Base-by-base conservation (phyloP, 1,284 basidiomycete genomes). In the Sporisorium scitamineum region DNA sequence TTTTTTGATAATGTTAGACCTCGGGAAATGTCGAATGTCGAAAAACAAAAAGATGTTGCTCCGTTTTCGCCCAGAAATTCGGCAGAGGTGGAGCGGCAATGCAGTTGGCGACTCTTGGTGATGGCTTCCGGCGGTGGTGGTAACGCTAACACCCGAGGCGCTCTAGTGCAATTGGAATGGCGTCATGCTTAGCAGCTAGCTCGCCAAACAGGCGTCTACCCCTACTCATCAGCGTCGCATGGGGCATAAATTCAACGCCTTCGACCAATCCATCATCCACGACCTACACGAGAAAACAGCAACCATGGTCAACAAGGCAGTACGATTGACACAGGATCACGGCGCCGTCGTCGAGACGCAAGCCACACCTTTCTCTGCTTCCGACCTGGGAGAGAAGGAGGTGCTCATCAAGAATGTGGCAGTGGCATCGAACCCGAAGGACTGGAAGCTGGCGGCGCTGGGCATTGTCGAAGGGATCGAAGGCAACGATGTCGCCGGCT, bases 331-430 rank as follows among this genome's bases (percentile, higher is more conserved):
- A n/a, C 63, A 69, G 44, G 65, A 65, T 2, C 20, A 63, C 1
- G 70, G 70, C 18, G 65, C 70, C 29, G 56, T 63, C 1, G 70
- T 73, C 55, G 67, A 69, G 32, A 45, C 61, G 2, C 63, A 60
- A 34, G 7, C 53, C 18, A 50, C 47, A 5, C 65, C 57, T 3
- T 51, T 56, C 53, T 69, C 55, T 1, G 55, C 57, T 13, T 60
- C 69, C 3, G 69, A 64, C 26, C 8, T 65, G 54, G 62, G 37
- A 1, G 53, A 57, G 8, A 45, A 70, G 29, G 86, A 87, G 61
- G 74, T 87, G 45, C 70, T 86, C 22, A 76, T 86, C 71, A 78
- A 81, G 61, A 86, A 85, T 50, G 82, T 85, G 31, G 81, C 76
- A 1, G 84, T 86, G 5, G 79, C 81, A 0, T 70, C 67, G 4